Base-by-base conservation (phyloP, 768 basidiomycete species). In the Panaeolus cyanescens region DNA sequence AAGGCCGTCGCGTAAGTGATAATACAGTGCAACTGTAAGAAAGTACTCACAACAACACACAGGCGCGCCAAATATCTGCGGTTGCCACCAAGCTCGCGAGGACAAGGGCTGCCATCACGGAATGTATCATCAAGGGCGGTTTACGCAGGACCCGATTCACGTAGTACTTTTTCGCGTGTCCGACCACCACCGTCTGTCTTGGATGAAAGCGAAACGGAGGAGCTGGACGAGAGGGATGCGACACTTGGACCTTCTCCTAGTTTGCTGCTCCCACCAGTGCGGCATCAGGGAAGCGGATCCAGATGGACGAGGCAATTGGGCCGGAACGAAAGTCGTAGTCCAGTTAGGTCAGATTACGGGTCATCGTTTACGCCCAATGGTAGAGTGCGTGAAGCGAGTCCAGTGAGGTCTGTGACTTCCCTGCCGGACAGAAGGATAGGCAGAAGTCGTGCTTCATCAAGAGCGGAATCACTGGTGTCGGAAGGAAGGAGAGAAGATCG, bases 11-110 rank as follows among this genome's bases (percentile, higher is more conserved):
- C 90, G 93, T 95, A 72, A 79, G 92, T 86, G 56, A 58, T 63
- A 32, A 25, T 8, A 15, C 22, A 25, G 33, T 56, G 20, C 20
- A 31, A 58, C 60, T 64, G 30, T 17, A 15, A 5, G 36, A 50
- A 10, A 20, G 30, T 20, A n/a, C 50, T 64, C 32, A 45, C 57
- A 53, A 31, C 62, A 17, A 64, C 59, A n/a, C 59, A 59, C 60
- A 94, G 92, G 61, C 92, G 92, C 25, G 92, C 93, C 37, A 84
- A 92, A 67, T 90, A 92, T 74, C 83, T 94, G 62, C 88, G 89
- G 61, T 79, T 94, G 34, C 90, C 92, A 1, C 78, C 85, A 20
- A 74, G 83, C 40, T 74, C 80, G 39, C 80, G 82, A 12, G 79
- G 83, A 15, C 73, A 68, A 61, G 1, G n/a, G n/a, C n/a, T 13